Evolutionary conservation across 768 basidiomycete genomes (phyloP), one percentile per base, ranked within the genome.

Genomic region (Leccinum broughii): DNA sequence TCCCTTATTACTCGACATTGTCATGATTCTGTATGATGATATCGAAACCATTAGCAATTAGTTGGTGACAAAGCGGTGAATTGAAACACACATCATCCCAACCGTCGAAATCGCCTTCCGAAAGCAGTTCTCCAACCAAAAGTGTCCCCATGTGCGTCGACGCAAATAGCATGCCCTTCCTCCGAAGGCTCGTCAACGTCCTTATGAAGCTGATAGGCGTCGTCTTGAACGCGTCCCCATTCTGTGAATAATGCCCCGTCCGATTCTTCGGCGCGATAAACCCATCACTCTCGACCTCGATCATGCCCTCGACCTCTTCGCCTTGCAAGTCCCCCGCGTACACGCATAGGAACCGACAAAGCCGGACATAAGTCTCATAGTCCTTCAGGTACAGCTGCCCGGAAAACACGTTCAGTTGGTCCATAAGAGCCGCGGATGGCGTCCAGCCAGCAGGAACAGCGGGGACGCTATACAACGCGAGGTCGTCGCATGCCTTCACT

Each of bases 141-240:
- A 24, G 2, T 24, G 22, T 24, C 22, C 22, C 22, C 22, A 24
- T 24, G 22, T 24, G 22, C 22, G 48, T 49, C 8, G 48, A 24
- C 24, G 48, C 24, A 26, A 49, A 49, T 6, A 13, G 24, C 24
- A 49, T 15, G 14, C 48, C 48, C 22, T 22, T 49, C 24, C 48
- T 49, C 1, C 48, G 48, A 26, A 49, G 48, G 14, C 48, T 24
- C 11, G 7, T 49, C 24, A 49, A 49, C 20, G 48, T 49, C 24
- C 48, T 15, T 6, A 49, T 2, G 20, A 24, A 49, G 11, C 13
- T 3, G 0, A 50, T 2, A 4, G 77, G 79, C 48, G 73, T 77
- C 24, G 58, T n/a, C 22, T 62, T 56, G 70, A 80, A 78, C 11
- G 70, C 60, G 55, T 84, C 83, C 4, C 26, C 26, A 4, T 10